These are phyloP conservation scores for Phlegmacium glaucopus DNA, from an alignment of 768 basidiomycete genomes.

Conservation along the genomic window DNA sequence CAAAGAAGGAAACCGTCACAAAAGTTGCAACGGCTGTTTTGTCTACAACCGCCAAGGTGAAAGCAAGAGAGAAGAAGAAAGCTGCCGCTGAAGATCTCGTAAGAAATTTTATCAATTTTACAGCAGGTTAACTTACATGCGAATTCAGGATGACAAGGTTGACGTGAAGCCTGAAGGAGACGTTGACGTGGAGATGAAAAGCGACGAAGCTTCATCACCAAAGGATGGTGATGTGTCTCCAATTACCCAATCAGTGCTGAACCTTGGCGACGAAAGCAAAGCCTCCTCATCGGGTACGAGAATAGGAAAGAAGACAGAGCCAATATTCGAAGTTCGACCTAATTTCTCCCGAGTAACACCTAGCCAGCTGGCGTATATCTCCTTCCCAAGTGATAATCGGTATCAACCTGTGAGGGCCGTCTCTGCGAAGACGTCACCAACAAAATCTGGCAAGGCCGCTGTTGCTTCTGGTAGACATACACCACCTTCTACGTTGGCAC, in stretches of 20 bases:
- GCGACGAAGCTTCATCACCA: constrained; percentile 39
- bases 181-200: constrained; percentile 78
- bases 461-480: constrained; percentile 18
- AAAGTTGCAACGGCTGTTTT: constrained; percentile 95
- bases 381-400: constrained; percentile 74
- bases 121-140: neutral
- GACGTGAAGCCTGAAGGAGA: constrained; percentile 40
- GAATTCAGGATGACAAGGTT: constrained; percentile 23
- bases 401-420: constrained; percentile 90
- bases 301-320: constrained; percentile 64
- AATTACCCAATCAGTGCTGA: constrained; percentile 49
- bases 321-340: constrained; percentile 65
- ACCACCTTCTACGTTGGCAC: constrained; percentile 25
- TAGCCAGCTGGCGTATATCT: constrained; percentile 79
- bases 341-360: constrained; percentile 95
- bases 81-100: constrained; percentile 76
- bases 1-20: constrained; percentile 87
- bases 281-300: constrained; percentile 34
- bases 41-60: constrained; percentile 96
- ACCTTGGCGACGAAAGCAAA: constrained; percentile 42
- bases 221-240: constrained; percentile 58
- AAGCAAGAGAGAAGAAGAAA: constrained; percentile 91
- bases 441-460: constrained; percentile 32
- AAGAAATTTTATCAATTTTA: constrained; percentile 55
- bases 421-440: constrained; percentile 39